Percentiles rank a stretch among this genome's conserved stretches.
Conservation (phyloP, 2,329 filamentous ascomycete genomes). For the Clonostachys rhizophaga region DNA sequence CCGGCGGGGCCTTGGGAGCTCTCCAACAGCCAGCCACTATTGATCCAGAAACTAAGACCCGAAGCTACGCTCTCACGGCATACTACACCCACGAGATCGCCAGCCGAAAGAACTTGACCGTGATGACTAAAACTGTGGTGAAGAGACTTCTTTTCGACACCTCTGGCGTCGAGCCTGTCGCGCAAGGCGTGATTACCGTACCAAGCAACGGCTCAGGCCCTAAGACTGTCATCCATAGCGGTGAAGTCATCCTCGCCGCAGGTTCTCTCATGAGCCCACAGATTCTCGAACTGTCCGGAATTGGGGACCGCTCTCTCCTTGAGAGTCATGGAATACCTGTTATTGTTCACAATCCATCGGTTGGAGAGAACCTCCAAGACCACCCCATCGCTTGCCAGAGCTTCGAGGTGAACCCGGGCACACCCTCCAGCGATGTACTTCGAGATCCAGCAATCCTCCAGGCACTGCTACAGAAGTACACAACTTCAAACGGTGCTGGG, state of each 20-base stretch:
- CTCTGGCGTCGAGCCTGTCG: conserved; percentile 10
- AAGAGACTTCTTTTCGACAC: conserved; percentile 20
- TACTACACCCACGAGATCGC: conserved; percentile 25
- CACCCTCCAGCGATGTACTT: conserved; percentile 3
- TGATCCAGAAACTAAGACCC: conserved; percentile 18
- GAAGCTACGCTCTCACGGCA: conserved; percentile 23
- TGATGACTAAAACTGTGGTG: conserved; percentile 24
- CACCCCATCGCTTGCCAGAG: conserved; percentile 12
- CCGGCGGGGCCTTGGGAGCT: conserved; percentile 19
- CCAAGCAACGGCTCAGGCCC: conserved; percentile 8
- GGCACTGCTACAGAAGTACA: conserved; percentile 23
- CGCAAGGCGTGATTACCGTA: conserved; percentile 23
- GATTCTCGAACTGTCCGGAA: conserved; percentile 36
- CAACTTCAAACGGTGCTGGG: conserved; percentile 7
- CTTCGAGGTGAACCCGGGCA: conserved; percentile 4
- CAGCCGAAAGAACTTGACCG: conserved; percentile 21
- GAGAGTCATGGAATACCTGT: conserved; percentile 18
- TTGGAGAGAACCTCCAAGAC: conserved; percentile 33
- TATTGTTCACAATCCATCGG: conserved; percentile 23
- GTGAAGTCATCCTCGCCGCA: conserved; percentile 35
- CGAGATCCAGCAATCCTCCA: conserved; percentile 14
- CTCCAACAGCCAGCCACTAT: conserved; percentile 23
- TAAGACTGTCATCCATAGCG: conserved; percentile 19
- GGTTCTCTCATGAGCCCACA: conserved; percentile 34
- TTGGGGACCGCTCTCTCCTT: conserved; percentile 26